Evolutionary conservation across 2,329 filamentous ascomycete genomes (phyloP), one percentile per base, ranked within the genome.

Genomic region (Curvularia sp.): DNA sequence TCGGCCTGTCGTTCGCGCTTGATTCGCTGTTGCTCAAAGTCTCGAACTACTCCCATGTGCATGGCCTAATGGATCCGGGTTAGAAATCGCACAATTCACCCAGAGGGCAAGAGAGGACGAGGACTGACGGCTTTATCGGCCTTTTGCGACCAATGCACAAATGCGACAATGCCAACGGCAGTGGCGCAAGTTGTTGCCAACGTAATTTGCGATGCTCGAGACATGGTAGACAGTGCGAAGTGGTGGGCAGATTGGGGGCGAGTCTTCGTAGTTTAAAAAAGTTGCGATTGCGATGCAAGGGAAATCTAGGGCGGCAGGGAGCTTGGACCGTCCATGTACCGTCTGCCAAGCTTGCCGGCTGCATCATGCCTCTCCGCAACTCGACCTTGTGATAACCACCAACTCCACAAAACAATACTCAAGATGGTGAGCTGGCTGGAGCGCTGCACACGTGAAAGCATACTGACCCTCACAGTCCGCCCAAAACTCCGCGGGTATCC

Each of bases 401-500:
- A 58, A 53, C 58, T 42, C 60, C 58, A 49, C 63, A 52, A 51
- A 55, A 48, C 49, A 43, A 58, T 13, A 51, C 46, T 49, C 67
- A 72, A 70, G 46, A 75, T 75, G 72, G 72, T 72, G 50, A 63
- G 64, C 15, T 13, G 8, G 13, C 13, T 13, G 35, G n/a, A 38
- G 33, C 2, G 15, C 13, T 9, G 5, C 10, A 8, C 4, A 30
- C 20, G 4, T 1, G 4, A 12, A 12, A 8, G 4, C 22, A 30
- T 48, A 24, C 73, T 77, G 62, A 79, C 68, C 48, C 15, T 15
- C 52, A 52, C 75, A 98, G 94, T 95, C 95, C 78, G 95, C 94
- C 77, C 95, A 98, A 83, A 98, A 98, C 85, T 98, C 95, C 68
- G 89, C 92, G 75, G 95, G 95, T 80, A 99, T 99, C 78, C 94